Percentiles rank a stretch among this genome's conserved stretches.
Evolutionary conservation across 768 basidiomycete species (phyloP).

Genomic region (Melanogaster broomeanus): DNA sequence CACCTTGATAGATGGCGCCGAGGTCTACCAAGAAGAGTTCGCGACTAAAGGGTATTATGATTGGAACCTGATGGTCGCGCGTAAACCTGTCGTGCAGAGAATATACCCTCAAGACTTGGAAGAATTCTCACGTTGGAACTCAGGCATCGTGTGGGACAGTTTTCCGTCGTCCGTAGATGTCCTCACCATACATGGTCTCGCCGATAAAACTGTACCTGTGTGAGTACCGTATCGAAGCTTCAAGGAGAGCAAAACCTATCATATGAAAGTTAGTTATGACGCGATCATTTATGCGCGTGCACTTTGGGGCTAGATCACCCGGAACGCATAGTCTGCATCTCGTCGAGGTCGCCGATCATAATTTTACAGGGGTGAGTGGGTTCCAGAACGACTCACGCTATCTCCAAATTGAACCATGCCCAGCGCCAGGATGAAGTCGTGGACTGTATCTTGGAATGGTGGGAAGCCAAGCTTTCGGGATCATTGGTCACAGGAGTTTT

Average conservation of each 20-base stretch:
- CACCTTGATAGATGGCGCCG: slow-evolving; percentile 18
- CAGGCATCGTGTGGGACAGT: slow-evolving; percentile 62
- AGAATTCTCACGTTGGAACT: slow-evolving; percentile 64
- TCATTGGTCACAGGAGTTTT: slow-evolving; percentile 64
- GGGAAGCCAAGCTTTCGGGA: slow-evolving; percentile 45
- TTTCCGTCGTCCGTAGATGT: slow-evolving; percentile 68
- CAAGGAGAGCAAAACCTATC: background rate
- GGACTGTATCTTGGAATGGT: slow-evolving; percentile 70
- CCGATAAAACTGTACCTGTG: slow-evolving; percentile 69
- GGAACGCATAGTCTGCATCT: slow-evolving; percentile 74
- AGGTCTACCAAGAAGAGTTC: slow-evolving; percentile 51
- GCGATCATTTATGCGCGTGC: slow-evolving; percentile 68
- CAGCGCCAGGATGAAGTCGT: slow-evolving; percentile 69
- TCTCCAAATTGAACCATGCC: slow-evolving; percentile 2
- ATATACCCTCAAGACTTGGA: slow-evolving; percentile 63
- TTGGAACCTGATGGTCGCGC: slow-evolving; percentile 67
- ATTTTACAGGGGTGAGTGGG: slow-evolving; percentile 58
- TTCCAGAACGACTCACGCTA: background rate
- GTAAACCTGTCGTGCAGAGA: slow-evolving; percentile 51
- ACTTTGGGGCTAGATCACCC: slow-evolving; percentile 52
- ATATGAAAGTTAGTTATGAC: slow-evolving; percentile 53
- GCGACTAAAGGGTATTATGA: slow-evolving; percentile 59
- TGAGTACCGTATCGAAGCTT: slow-evolving; percentile 38
- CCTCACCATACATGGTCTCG: slow-evolving; percentile 77
- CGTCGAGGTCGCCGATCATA: slow-evolving; percentile 78